These are phyloP conservation scores for Candida nanaspora DNA, from an alignment of 805 yeast genomes.

Conservation along the genomic window DNA sequence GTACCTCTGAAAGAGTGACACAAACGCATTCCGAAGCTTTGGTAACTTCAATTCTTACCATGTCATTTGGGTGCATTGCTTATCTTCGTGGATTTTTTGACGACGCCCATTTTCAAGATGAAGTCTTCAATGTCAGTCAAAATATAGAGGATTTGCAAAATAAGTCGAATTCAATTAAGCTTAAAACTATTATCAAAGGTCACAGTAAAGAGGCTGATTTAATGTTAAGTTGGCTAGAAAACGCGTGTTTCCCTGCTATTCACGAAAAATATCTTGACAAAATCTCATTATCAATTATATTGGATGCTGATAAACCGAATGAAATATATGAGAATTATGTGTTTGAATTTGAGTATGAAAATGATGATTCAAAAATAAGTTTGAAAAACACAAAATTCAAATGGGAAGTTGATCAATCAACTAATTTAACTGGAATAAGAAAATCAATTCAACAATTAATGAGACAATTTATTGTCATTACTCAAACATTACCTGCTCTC, in stretches of 20 bases:
- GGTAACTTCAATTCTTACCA: constrained; percentile 39
- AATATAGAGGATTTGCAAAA: constrained; percentile 22
- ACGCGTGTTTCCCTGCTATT: constrained; percentile 40
- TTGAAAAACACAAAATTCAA: constrained; percentile 14
- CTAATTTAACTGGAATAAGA: constrained; percentile 30
- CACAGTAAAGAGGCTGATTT: constrained; percentile 38
- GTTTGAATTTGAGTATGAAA: constrained; percentile 38
- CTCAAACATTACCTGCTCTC: constrained; percentile 46
- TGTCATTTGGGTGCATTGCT: constrained; percentile 52
- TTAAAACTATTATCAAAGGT: constrained; percentile 43
- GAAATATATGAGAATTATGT: constrained; percentile 43
- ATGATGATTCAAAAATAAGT: constrained; percentile 11
- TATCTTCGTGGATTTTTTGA: constrained; percentile 51
- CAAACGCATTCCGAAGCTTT: constrained; percentile 31
- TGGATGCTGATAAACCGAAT: constrained; percentile 34
- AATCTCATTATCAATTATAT: constrained; percentile 37
- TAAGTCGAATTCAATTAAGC: constrained; percentile 28
- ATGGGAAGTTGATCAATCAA: constrained; percentile 6
- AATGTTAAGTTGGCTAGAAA: constrained; percentile 47
- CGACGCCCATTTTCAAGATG: constrained; percentile 46
- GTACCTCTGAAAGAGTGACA: constrained; percentile 16
- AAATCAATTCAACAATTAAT: constrained; percentile 40
- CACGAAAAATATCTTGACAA: constrained; percentile 34
- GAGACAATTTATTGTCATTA: constrained; percentile 42
- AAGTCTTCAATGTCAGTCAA: constrained; percentile 33